phyloP scores from a whole-genome alignment of 2,329 filamentous ascomycete genomes.

The Penicillium sp. region DNA sequence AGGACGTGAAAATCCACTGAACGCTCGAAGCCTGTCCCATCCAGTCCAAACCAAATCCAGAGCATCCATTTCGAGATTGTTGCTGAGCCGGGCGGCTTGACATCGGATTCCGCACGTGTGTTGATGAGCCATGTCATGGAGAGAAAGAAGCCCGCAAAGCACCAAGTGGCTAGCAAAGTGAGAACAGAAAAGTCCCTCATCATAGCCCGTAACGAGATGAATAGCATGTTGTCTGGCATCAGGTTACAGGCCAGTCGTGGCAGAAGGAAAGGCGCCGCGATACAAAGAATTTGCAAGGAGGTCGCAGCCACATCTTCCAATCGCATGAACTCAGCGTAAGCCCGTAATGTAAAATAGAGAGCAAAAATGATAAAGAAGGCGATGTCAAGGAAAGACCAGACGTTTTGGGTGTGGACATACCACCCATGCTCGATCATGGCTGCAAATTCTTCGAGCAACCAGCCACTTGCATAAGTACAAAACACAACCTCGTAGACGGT shows the following conservation, averaged over 20 bases:
- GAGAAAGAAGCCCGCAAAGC: constrained; percentile 1
- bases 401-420: constrained; percentile 1
- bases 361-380: neutral
- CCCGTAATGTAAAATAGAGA: neutral
- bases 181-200: constrained; percentile 1
- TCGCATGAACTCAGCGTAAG: neutral
- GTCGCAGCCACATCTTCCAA: neutral
- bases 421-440: constrained; percentile 1
- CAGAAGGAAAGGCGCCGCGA: neutral
- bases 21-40: constrained; percentile 1
- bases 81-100: neutral
- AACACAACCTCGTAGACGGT: neutral
- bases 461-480: constrained; percentile 1
- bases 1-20: neutral
- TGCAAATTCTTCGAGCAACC: neutral
- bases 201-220: neutral
- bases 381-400: constrained; percentile 1
- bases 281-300: neutral
- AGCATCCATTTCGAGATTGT: constrained; percentile 1
- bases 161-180: neutral
- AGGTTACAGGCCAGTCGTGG: constrained; percentile 1
- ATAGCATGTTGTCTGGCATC: constrained; percentile 1
- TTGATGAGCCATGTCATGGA: constrained; percentile 1
- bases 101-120: neutral
- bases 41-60: constrained; percentile 1